These are phyloP conservation scores for Cadophora sp. DNA, from an alignment of 2,329 filamentous ascomycete species.

Conservation along the genomic window DNA sequence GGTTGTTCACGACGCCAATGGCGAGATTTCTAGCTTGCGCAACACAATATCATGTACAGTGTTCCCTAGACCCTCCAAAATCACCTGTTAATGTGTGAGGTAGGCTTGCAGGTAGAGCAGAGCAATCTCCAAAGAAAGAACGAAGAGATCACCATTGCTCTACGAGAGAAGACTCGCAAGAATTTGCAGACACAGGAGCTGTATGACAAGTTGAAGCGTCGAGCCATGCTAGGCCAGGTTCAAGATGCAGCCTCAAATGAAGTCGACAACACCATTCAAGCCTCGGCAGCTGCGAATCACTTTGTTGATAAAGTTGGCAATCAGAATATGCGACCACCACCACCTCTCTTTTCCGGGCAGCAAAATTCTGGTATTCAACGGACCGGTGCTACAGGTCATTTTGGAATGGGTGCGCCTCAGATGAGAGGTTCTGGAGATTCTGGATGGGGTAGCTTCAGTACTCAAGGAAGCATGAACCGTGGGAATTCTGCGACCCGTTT, in stretches of 20 bases:
- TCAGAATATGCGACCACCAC: constrained; percentile 31
- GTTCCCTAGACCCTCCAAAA: neutral
- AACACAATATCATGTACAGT: constrained; percentile 67
- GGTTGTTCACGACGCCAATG: constrained; percentile 76
- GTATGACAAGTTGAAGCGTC: constrained; percentile 66
- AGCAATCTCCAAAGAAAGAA: constrained; percentile 72
- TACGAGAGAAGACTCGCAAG: constrained; percentile 74
- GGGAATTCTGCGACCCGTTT: constrained; percentile 7
- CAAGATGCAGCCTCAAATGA: constrained; percentile 60
- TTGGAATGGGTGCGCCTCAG: constrained; percentile 19
- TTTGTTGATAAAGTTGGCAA: constrained; percentile 38
- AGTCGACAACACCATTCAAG: constrained; percentile 51
- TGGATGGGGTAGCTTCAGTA: constrained; percentile 38
- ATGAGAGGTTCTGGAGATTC: constrained; percentile 22
- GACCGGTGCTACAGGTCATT: constrained; percentile 20
- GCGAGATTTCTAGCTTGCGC: constrained; percentile 71
- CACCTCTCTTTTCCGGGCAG: constrained; percentile 32
- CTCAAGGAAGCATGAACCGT: constrained; percentile 35
- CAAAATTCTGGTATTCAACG: constrained; percentile 26
- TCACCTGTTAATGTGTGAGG: constrained; percentile 20
- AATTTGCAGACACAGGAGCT: constrained; percentile 72
- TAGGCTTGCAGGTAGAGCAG: constrained; percentile 66
- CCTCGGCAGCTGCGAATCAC: constrained; percentile 38
- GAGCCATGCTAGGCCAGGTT: constrained; percentile 60
- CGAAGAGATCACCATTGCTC: constrained; percentile 70